These are phyloP conservation scores for Paulownia fortunei DNA, from an alignment of 257 asterid species.

Conservation along the genomic window DNA sequence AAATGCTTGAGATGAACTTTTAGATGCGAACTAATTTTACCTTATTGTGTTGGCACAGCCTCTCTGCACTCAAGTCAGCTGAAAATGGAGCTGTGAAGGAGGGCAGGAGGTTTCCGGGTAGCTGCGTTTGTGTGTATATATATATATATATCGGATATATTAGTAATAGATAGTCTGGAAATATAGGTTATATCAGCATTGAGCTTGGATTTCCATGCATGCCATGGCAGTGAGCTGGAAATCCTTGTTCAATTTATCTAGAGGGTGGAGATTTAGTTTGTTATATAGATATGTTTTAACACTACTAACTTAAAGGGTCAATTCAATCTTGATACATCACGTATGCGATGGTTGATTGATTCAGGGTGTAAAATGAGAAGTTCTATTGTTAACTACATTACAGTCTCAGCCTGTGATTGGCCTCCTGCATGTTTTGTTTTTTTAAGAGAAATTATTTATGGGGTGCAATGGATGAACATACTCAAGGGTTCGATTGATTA, in stretches of 20 bases:
- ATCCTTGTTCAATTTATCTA: slow-evolving; percentile 19
- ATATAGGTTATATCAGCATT: slow-evolving; percentile 34
- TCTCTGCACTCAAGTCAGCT: slow-evolving; percentile 62
- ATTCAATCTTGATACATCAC: slow-evolving; percentile 30
- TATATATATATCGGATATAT: slow-evolving; percentile 44
- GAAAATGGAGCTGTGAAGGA: slow-evolving; percentile 71
- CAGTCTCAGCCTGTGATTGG: background rate
- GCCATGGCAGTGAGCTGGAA: slow-evolving; percentile 33
- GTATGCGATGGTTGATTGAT: slow-evolving; percentile 37
- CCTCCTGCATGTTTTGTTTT: background rate
- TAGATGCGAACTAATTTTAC: slow-evolving; percentile 1
- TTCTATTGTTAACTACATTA: background rate
- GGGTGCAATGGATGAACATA: too few species aligned
- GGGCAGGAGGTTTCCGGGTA: slow-evolving; percentile 18
- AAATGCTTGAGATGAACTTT: background rate
- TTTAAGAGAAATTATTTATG: too few species aligned
- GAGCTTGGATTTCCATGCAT: slow-evolving; percentile 34
- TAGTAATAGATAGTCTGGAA: slow-evolving; percentile 25
- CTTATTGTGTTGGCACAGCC: slow-evolving; percentile 36
- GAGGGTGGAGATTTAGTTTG: background rate
- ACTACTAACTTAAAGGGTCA: slow-evolving; percentile 28
- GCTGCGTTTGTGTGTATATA: slow-evolving; percentile 26
- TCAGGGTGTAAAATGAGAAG: slow-evolving; percentile 19
- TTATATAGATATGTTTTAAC: slow-evolving; percentile 22
- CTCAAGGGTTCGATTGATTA: too few species aligned